Evolutionary conservation across 179 eudicot genomes (phyloP), one percentile per base, ranked within the genome.

Genomic region (Sideroxylon spinosum): DNA sequence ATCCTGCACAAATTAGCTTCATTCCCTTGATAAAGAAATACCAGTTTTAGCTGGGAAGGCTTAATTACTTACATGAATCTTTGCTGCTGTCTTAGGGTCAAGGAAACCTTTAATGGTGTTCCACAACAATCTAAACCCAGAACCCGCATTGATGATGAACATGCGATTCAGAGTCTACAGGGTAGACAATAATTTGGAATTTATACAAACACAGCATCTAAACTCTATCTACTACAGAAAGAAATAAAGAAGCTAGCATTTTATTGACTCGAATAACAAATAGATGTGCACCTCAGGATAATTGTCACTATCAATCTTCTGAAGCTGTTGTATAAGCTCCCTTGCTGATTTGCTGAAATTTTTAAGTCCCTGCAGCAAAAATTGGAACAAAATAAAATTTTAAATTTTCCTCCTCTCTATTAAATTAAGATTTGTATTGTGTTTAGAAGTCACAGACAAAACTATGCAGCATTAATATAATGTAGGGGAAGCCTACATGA

Each of bases 71-170:
- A 92, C 98, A 86, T 94, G 88, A 73, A 94, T 94, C 84, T 94
- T 94, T 70, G 93, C 84, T 16, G 97, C 86, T 49, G 98, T 94
- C 82, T 87, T 94, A 0, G 98, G 93, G 84, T 94, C 98, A 74
- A 94, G 93, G 84, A 94, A 92, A 19, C 90, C 75, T 82, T 94
- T 94, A 56, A 90, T 88, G 6, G 92, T 85, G 86, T 81, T 91
- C 98, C 98, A 93, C 75, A 94, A 82, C 66, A 94, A 87, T 85
- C 97, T 86, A 78, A 94, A 93, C 61, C 98, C 97, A 23, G 95
- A 88, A 57, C 98, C 97, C 46, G 98, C 97, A 83, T 94, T 94
- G 88, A 94, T 90, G 81, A 94, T 94, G 87, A 86, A 92, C 98
- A 94, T 94, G 74, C 92, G 90, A 72, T 87, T 84, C 28, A 94